phyloP scores from a whole-genome alignment of 2,329 filamentous ascomycete genomes.

The Ceratocystis diversiconidia region DNA sequence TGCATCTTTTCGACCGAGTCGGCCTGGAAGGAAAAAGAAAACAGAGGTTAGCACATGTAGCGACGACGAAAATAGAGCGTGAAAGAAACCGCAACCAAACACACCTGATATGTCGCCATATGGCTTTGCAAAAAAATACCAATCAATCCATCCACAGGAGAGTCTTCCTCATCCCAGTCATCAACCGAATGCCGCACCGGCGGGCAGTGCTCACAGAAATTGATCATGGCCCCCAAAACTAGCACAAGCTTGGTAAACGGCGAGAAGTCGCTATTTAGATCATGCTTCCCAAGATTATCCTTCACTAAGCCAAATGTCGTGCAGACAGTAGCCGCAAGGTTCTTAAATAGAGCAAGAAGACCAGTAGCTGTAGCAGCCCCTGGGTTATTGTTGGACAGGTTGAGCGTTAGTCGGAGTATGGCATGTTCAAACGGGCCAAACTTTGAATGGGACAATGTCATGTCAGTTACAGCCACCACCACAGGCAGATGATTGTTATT shows the following conservation, averaged over 20 bases:
- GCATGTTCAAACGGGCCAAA: slow-evolving; percentile 32
- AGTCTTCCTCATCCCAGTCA: slow-evolving; percentile 24
- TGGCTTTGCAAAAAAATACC: slow-evolving; percentile 54
- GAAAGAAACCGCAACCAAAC: slow-evolving; percentile 22
- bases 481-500: slow-evolving; percentile 36
- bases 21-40: slow-evolving; percentile 31
- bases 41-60: background rate
- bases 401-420: slow-evolving; percentile 60
- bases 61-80: background rate
- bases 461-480: slow-evolving; percentile 35
- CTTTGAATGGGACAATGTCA: slow-evolving; percentile 27
- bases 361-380: slow-evolving; percentile 56
- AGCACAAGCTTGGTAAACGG: slow-evolving; percentile 60
- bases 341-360: slow-evolving; percentile 38
- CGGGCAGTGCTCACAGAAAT: slow-evolving; percentile 66
- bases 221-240: slow-evolving; percentile 70
- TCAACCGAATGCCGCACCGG: slow-evolving; percentile 36
- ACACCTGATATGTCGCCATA: slow-evolving; percentile 52
- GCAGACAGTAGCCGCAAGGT: slow-evolving; percentile 37
- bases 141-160: slow-evolving; percentile 45
- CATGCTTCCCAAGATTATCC: slow-evolving; percentile 33
- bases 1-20: slow-evolving; percentile 61
- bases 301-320: slow-evolving; percentile 36
- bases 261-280: slow-evolving; percentile 30
- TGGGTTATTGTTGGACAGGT: slow-evolving; percentile 69